Evolutionary conservation across 768 basidiomycete species (phyloP), one percentile per base, ranked within the genome.

Genomic region (Glaciozyma antarctica): DNA sequence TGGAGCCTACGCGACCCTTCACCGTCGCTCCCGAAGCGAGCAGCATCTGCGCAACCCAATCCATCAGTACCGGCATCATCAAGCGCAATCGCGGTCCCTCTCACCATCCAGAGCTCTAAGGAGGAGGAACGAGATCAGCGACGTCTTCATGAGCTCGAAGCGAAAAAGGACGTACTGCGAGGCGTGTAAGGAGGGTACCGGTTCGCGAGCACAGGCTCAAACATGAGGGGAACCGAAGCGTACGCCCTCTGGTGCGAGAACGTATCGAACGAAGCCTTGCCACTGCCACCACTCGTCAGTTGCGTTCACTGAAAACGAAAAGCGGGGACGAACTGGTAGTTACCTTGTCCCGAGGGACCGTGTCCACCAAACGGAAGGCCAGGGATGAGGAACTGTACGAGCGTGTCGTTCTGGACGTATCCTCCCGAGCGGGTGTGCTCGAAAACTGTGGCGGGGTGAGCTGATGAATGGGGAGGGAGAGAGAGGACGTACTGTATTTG

Each of bases 291-390:
- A 6, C 30, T 43, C 28, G 10, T 32, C 10, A 15, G 28, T 13
- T 3, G 10, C 43, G 26, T 21, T 8, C 28, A 4, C 21, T 30
- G 34, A 53, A 30, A 17, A 5, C 13, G 16, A 22, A 53, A 30
- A 17, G 16, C 13, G 16, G 2, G 28, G 24, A 53, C 88, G 41
- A 88, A 86, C 5, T 85, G 84, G 72, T 87, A 73, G 44, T 45
- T 61, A 19, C 70, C 70, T 83, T 61, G 81, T 79, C 15, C 89
- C 86, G 63, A 79, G 7, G 80, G 77, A 3, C 88, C 88, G 52
- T 82, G 79, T 28, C 88, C 88, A 49, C 88, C 88, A 64, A 89
- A 86, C 8, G 88, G 87, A 47, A 88, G 73, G 16, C 83, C 85
- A 19, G 84, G 80, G 16, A 73, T 61, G 38, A 49, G 34, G 62